Conservation (phyloP, 202 grass and related monocot species). For the Eragrostis tef region DNA sequence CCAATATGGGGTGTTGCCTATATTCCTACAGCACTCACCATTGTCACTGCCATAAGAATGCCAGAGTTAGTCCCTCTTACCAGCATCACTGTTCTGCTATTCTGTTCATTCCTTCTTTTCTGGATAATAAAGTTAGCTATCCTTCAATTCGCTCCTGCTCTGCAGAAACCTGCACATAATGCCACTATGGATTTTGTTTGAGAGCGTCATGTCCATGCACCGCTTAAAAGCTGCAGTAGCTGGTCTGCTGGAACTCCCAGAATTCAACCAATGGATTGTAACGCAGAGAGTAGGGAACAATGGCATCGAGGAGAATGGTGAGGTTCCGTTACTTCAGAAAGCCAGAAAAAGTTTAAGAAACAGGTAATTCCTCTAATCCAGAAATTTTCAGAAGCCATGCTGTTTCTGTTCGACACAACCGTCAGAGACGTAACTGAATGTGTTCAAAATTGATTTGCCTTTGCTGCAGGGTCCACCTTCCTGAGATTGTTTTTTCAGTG, state of each 20-base stretch:
- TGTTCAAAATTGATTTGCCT: not conserved
- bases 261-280: slow-evolving; percentile 78
- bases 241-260: slow-evolving; percentile 74
- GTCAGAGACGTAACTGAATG: too few species aligned
- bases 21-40: slow-evolving; percentile 71
- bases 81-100: slow-evolving; percentile 24
- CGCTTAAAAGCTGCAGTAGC: slow-evolving; percentile 81
- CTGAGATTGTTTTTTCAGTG: slow-evolving; percentile 64
- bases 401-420: not conserved
- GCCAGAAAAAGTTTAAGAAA: slow-evolving; percentile 62
- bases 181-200: slow-evolving; percentile 96
- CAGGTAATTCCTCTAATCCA: slow-evolving; percentile 48
- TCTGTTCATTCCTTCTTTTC: not conserved
- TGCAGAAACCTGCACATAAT: slow-evolving; percentile 63
- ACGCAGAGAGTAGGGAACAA: slow-evolving; percentile 73
- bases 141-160: not conserved
- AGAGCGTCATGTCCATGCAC: slow-evolving; percentile 87
- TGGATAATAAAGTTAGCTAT: slow-evolving; percentile 1
- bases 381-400: not conserved
- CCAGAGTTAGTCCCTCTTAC: slow-evolving; percentile 62
- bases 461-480: slow-evolving; percentile 60
- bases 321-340: slow-evolving; percentile 68
- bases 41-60: slow-evolving; percentile 85
- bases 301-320: slow-evolving; percentile 51
- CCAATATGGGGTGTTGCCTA: slow-evolving; percentile 89